Base-by-base conservation (phyloP, 1,284 basidiomycete species). In the Cutaneotrichosporon cutaneum region DNA sequence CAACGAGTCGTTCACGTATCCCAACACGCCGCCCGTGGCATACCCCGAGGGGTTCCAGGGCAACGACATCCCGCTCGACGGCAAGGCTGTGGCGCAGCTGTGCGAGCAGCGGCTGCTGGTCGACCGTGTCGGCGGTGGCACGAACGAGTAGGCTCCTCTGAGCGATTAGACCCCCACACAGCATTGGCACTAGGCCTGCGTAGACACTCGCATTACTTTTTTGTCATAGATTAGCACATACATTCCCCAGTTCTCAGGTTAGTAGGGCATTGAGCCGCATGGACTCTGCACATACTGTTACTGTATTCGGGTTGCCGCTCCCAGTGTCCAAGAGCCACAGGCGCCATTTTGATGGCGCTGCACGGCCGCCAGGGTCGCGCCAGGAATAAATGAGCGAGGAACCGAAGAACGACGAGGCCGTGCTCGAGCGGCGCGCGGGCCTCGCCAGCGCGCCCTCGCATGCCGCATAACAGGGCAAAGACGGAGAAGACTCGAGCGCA, bases 1-100 rank as follows among this genome's bases (percentile, higher is more conserved):
- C 64, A 84, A 88, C 77, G 85, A 84, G 85, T 88, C 79, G 21
- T 85, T 85, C 65, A 82, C 83, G 6, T 77, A 81, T 10, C 84
- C 84, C 4, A 81, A 85, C 58, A 77, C 82, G 10, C 74, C 80
- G 1, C 71, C 77, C 3, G 79, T 83, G 26, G 79, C 79, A 59
- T 81, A 74, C 65, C 81, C 78, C 54, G 79, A 74, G n/a, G 76
- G 72, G 26, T 80, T 76, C 68, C 79, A 76, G 68, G 80, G 77
- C 44, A 77, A 85, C 71, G 79, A 82, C 54, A 82, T 89, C 54
- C 80, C 82, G 3, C 73, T 88, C 45, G 83, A 77, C 68, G 83
- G 78, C 51, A 77, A 77, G 61, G 69, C 71, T 7, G 79, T 81
- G 0, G 75, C 78, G 3, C 71, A 78, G 22, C 65, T 79, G 24